Evolutionary conservation across 495 filamentous ascomycete species (phyloP), one percentile per base, ranked within the genome.

Genomic region (Neurospora sp.): DNA sequence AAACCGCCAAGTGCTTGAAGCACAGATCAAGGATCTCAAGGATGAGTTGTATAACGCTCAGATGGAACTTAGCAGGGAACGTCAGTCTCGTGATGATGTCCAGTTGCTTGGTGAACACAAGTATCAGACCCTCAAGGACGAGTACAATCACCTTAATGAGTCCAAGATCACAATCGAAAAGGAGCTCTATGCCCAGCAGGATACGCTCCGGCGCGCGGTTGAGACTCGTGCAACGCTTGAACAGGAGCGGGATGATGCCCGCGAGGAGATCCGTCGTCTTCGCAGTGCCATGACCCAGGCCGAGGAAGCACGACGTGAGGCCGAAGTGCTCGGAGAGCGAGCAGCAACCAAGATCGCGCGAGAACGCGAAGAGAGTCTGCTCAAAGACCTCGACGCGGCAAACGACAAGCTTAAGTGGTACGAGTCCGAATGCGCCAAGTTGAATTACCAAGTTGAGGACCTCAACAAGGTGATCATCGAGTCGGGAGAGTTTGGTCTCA

Each of bases 111-210:
- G 92, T 3, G 93, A 98, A 74, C 94, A 97, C 83, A 96, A 96
- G 77, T 91, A 91, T 73, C 85, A 90, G 21, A 89, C 90, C 59
- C 82, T 99, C 72, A 90, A 93, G 77, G 89, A 94, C 28, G 94
- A 98, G 73, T 97, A 91, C 77, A 88, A 94, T 39, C 87, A 88
- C n/a, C 86, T 99, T 17, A 97, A 97, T 75, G 93, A 97, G 43
- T 91, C 94, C 6, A 99, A 99, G 82, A 97, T 98, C 76, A 96
- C 88, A 45, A 98, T 99, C 71, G 96, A 99, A 80, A 98, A 97
- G 81, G 96, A 98, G 81, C 93, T 99, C 82, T 98, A 98, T 79
- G 90, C 92, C n/a, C 96, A 98, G 77, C 94, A 98, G 81, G 96
- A 99, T 79, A 92, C 92, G 17, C 89, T 98, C 66, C 92, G 96